Conservation (phyloP, 495 filamentous ascomycete species). For the Penicillium subrubescens region DNA sequence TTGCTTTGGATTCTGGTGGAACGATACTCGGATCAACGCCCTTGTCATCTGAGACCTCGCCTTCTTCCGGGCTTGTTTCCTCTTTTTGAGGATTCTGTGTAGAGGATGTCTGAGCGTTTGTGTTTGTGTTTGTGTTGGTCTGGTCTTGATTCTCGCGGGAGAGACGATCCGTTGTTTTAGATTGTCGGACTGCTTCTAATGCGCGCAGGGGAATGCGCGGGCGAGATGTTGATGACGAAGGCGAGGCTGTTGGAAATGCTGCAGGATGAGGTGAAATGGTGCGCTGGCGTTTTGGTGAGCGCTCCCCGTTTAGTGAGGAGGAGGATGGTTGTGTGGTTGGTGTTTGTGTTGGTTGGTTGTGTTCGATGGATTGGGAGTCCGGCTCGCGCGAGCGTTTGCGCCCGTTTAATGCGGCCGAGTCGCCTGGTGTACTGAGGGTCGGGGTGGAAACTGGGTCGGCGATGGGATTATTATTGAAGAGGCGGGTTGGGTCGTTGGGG, state of each 20-base stretch:
- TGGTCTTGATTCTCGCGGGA: background rate
- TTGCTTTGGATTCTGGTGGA: background rate
- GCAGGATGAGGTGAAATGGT: conserved; percentile 29
- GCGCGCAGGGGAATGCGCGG: conserved; percentile 27
- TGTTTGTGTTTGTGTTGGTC: background rate
- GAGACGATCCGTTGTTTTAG: background rate
- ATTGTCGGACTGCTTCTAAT: conserved; percentile 4
- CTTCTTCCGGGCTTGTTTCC: conserved; percentile 27
- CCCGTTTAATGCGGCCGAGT: conserved; percentile 28
- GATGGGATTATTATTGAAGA: conserved; percentile 26
- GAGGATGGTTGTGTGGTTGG: conserved; percentile 9
- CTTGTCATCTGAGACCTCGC: conserved; percentile 22
- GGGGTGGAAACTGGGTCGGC: conserved; percentile 7
- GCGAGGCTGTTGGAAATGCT: background rate
- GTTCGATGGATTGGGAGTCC: conserved; percentile 27
- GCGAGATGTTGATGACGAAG: conserved; percentile 11
- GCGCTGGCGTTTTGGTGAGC: conserved; percentile 47
- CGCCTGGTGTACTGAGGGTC: conserved; percentile 24
- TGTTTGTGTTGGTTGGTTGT: conserved; percentile 10
- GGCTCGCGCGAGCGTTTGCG: conserved; percentile 50
- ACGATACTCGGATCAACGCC: background rate
- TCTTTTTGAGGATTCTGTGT: conserved; percentile 2
- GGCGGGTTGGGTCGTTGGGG: conserved; percentile 35
- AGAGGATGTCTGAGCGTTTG: background rate
- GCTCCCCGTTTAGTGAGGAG: conserved; percentile 30